phyloP scores from a whole-genome alignment of 495 filamentous ascomycete species.

The Daldinia grandis region DNA sequence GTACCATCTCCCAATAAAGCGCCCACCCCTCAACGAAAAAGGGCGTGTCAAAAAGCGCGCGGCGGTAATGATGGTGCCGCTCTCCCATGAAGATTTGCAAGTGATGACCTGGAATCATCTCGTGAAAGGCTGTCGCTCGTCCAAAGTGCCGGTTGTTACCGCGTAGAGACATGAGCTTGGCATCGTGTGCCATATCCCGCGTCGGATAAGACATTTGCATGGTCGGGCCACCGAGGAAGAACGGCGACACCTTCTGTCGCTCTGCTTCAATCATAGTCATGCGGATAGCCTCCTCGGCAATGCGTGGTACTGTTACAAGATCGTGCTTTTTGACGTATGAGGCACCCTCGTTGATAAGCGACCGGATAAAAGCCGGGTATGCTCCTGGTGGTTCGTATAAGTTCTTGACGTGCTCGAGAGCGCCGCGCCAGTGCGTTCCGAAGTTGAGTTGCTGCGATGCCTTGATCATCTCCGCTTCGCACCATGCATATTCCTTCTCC shows the following conservation, averaged over 20 bases:
- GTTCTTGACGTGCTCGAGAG: conserved; percentile 62
- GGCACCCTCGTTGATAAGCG: conserved; percentile 51
- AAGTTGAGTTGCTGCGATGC: conserved; percentile 47
- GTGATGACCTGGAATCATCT: conserved; percentile 64
- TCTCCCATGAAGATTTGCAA: conserved; percentile 56
- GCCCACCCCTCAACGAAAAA: conserved; percentile 66
- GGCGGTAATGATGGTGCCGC: conserved; percentile 55
- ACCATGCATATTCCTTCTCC: conserved; percentile 53
- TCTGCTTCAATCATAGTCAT: conserved; percentile 62
- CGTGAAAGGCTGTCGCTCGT: conserved; percentile 62
- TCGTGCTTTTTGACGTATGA: conserved; percentile 56
- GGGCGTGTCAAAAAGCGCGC: conserved; percentile 56
- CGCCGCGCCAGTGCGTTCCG: conserved; percentile 51
- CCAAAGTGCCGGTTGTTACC: conserved; percentile 63
- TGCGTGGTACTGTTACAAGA: conserved; percentile 59
- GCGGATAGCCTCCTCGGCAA: conserved; percentile 59
- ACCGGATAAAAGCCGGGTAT: conserved; percentile 56
- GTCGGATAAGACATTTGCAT: conserved; percentile 63
- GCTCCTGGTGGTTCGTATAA: conserved; percentile 58
- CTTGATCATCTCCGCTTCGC: conserved; percentile 53
- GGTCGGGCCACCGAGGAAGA: conserved; percentile 59
- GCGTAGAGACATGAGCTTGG: conserved; percentile 62
- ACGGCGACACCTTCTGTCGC: conserved; percentile 59
- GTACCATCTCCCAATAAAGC: conserved; percentile 63
- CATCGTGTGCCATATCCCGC: conserved; percentile 56